Evolutionary conservation across 1,139 yeast species (phyloP).

Genomic region (Trichomonascaceae sp.): DNA sequence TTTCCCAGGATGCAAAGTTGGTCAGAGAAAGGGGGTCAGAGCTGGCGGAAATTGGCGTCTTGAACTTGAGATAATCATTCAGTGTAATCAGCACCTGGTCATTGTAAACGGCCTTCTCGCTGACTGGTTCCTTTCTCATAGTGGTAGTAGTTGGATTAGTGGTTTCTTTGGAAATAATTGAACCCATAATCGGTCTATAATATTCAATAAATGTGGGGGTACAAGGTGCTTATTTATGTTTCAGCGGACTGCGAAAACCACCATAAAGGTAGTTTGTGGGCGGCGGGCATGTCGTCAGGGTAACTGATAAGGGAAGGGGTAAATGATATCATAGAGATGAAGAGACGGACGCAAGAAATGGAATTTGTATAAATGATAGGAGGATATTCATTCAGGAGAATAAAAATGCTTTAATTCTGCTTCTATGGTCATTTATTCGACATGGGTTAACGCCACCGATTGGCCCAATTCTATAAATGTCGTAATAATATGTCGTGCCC

Average conservation of each 20-base stretch:
- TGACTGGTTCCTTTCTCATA: background rate
- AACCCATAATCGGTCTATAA: conserved; percentile 10
- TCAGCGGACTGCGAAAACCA: background rate
- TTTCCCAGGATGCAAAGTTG: conserved; percentile 46
- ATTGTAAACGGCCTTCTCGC: conserved; percentile 8
- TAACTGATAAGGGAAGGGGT: background rate
- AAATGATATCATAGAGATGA: background rate
- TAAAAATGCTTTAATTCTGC: no score
- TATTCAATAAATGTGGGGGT: background rate
- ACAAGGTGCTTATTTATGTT: background rate
- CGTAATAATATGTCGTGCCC: background rate
- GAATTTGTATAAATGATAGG: background rate
- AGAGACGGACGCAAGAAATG: background rate
- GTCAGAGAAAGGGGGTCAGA: conserved; percentile 35
- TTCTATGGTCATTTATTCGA: background rate
- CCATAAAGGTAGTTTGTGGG: background rate
- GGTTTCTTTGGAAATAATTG: conserved; percentile 12
- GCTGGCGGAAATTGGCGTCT: conserved; percentile 11
- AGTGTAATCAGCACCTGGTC: conserved; percentile 17
- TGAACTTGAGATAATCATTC: conserved; percentile 17
- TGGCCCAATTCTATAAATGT: background rate
- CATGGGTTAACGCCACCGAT: no score
- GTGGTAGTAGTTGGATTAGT: background rate
- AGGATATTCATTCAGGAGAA: no score
- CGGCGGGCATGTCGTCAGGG: background rate